phyloP scores from a whole-genome alignment of 2,329 filamentous ascomycete genomes.

The Talaromyces sp. region DNA sequence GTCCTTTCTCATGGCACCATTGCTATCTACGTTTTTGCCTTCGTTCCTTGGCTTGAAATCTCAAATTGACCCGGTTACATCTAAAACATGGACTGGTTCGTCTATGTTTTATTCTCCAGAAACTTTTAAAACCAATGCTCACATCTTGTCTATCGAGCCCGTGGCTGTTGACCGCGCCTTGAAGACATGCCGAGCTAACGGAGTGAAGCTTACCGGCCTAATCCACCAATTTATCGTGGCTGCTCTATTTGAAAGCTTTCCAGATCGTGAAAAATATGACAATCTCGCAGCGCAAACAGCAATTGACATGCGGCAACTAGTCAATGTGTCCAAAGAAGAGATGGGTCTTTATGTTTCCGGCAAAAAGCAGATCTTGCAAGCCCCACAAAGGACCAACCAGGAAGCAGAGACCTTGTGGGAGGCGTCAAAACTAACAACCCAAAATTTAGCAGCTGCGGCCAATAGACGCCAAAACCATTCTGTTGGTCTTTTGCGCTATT shows the following conservation, averaged over 20 bases:
- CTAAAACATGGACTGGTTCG: slow-evolving; percentile 1
- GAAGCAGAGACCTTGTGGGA: background rate
- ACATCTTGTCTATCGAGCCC: background rate
- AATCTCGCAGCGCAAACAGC: slow-evolving; percentile 37
- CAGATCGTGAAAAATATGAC: slow-evolving; percentile 12
- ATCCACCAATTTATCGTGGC: slow-evolving; percentile 38
- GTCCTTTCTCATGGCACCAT: background rate
- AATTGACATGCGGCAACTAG: slow-evolving; percentile 37
- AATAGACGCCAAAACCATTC: background rate
- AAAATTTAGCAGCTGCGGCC: background rate
- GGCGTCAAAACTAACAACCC: background rate
- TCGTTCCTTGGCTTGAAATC: background rate
- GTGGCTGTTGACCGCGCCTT: slow-evolving; percentile 17
- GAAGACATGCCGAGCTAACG: slow-evolving; percentile 24
- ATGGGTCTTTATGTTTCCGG: slow-evolving; percentile 31
- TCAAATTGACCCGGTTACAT: background rate
- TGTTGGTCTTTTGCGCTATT: background rate
- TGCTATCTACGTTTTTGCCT: background rate
- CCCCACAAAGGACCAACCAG: background rate
- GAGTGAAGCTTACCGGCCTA: slow-evolving; percentile 38
- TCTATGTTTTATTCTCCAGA: background rate
- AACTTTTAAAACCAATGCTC: background rate
- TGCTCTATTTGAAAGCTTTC: slow-evolving; percentile 29
- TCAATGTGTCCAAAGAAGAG: slow-evolving; percentile 21
- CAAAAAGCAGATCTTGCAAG: background rate